Evolutionary conservation across 129 eudicot genomes (phyloP), one percentile per base, ranked within the genome.

Genomic region (Flaveria linearis): DNA sequence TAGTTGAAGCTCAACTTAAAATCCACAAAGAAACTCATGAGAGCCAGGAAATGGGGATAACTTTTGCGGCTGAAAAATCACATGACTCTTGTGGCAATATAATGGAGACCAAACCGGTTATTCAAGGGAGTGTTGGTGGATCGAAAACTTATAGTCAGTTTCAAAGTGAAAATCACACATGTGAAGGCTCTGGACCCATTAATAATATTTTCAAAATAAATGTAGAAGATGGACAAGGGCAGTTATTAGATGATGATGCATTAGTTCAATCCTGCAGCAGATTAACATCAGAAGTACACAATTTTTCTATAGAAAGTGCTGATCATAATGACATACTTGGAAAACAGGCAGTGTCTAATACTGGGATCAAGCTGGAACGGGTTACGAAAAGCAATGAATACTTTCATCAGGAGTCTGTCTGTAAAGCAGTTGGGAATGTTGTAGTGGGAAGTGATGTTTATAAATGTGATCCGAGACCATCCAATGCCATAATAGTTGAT

Each of bases 111-210:
- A 16, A 57, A 46, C 49, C 55, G 22, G 33, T 26, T 23, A 39
- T 65, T 69, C 85, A 25, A 64, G 71, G 57, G 71, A 76, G 63
- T 45, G 30, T 28, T 71, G 68, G 68, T 25, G 49, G 65, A 72
- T 26, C 22, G 17, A 43, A 33, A 56, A 64, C 67, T 78, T 18
- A 68, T 70, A 26, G 64, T 61, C 69, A 39, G 45, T 73, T 78
- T 78, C 80, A 69, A 69, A 78, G 60, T 70, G 80, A 71, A 43
- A 74, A 61, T 58, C 33, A 41, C 67, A 30, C 72, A 66, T 49
- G 56, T 46, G 52, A 78, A 58, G 66, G 42, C 71, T 50, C 64
- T 47, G 73, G 33, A 6, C 25, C 45, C 64, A 43, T 67, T 46
- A 68, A 13, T 77, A 57, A 7, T 53, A 36, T 78, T 71, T 57